Percentiles rank a stretch among this genome's conserved stretches.
These are phyloP conservation scores for Citrus medica DNA, from an alignment of 345 rosid species.

Conservation along the genomic window DNA sequence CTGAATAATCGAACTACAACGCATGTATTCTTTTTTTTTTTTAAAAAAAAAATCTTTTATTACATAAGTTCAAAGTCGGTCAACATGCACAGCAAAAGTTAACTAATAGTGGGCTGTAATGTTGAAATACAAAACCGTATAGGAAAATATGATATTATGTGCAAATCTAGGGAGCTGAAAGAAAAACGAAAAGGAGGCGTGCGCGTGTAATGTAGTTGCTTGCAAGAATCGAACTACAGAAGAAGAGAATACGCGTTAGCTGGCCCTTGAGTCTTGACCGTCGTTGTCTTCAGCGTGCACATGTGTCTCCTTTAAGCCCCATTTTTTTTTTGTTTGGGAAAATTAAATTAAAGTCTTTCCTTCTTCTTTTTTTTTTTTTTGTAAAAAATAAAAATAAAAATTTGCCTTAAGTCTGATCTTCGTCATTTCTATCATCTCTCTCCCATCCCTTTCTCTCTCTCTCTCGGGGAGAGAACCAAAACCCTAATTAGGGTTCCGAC, in stretches of 20 bases:
- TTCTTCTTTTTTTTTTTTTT: background rate
- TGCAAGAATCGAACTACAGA: background rate
- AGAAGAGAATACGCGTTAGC: background rate
- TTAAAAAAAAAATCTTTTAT: too few species aligned
- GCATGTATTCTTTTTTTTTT: too few species aligned
- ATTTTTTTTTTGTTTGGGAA: background rate
- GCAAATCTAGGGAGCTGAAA: fast-evolving
- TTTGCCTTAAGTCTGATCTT: background rate
- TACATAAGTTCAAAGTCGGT: too few species aligned
- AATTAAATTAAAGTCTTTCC: background rate
- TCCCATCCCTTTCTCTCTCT: conserved; percentile 9
- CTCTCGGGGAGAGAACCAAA: conserved; percentile 20
- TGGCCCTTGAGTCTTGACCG: background rate
- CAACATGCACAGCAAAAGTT: too few species aligned
- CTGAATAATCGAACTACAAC: too few species aligned
- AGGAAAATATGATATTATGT: background rate
- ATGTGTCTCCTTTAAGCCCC: background rate
- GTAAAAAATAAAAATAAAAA: too few species aligned
- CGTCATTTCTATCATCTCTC: background rate
- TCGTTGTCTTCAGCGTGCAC: background rate
- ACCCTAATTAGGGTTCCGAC: conserved; percentile 16
- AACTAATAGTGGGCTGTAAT: too few species aligned
- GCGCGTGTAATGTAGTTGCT: background rate
- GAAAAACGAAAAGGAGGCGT: background rate
- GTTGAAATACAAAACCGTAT: too few species aligned